Percentiles rank a stretch among this genome's conserved stretches.
These are phyloP conservation scores for Primulina tabacum DNA, from an alignment of 257 asterid species.

Conservation along the genomic window DNA sequence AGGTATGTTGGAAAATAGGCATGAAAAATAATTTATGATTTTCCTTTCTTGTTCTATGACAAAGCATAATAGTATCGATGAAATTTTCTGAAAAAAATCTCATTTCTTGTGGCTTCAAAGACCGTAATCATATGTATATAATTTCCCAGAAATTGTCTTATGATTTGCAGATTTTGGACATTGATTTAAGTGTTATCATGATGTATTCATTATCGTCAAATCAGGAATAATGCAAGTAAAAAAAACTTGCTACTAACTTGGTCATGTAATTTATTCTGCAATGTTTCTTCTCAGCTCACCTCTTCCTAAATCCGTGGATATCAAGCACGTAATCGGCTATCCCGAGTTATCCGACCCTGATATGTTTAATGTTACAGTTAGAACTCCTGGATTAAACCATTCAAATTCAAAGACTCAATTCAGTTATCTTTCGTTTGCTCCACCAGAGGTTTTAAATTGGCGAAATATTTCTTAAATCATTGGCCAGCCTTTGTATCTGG, in stretches of 20 bases:
- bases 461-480: not conserved
- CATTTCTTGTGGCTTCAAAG: not conserved
- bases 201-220: not conserved
- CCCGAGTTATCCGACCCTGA: slow-evolving; percentile 63
- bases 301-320: slow-evolving; percentile 50
- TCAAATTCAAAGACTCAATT: slow-evolving; percentile 36
- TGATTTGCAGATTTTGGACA: not conserved
- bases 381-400: slow-evolving; percentile 54
- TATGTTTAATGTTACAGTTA: slow-evolving; percentile 38
- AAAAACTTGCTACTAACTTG: not conserved
- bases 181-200: not conserved
- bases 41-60: not conserved
- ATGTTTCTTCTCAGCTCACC: slow-evolving; percentile 57
- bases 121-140: not conserved
- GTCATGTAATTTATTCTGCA: slow-evolving; percentile 3
- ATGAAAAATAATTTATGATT: not conserved
- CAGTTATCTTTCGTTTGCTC: slow-evolving; percentile 79
- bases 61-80: not conserved
- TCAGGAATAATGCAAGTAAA: no score
- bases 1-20: slow-evolving; percentile 40
- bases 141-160: not conserved
- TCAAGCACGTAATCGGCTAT: slow-evolving; percentile 62
- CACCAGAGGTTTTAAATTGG: slow-evolving; percentile 68
- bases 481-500: not conserved
- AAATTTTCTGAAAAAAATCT: no score